Percentiles rank a stretch among this genome's conserved stretches.
These are phyloP conservation scores for Anisodus tanguticus DNA, from an alignment of 257 asterid species.

Conservation along the genomic window DNA sequence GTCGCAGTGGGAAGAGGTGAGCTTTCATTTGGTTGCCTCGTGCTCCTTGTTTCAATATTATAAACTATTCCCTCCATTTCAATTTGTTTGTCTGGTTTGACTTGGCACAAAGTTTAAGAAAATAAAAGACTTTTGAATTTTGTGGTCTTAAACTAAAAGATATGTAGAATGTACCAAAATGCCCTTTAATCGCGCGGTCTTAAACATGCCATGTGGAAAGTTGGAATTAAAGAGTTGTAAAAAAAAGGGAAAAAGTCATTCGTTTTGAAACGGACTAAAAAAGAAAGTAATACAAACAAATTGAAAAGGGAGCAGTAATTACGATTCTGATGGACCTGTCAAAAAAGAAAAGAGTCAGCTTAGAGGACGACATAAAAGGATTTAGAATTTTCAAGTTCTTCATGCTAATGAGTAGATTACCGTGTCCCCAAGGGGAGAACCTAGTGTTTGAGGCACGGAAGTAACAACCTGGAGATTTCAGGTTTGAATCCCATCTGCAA, in stretches of 20 bases:
- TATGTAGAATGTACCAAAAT: too few species aligned
- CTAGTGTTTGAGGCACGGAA: neutral
- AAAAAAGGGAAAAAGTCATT: too few species aligned
- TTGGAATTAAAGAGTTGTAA: too few species aligned
- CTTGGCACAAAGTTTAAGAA: too few species aligned
- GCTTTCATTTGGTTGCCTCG: neutral
- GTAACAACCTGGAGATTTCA: neutral
- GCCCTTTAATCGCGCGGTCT: too few species aligned
- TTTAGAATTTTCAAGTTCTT: neutral
- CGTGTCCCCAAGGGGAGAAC: neutral
- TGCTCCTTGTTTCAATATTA: neutral
- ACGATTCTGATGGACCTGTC: neutral
- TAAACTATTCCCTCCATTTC: neutral
- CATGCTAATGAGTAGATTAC: neutral
- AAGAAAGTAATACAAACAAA: too few species aligned
- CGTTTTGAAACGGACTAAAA: too few species aligned
- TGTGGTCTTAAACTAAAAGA: too few species aligned
- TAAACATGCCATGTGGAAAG: too few species aligned
- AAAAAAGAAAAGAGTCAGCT: neutral
- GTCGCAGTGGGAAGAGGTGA: neutral
- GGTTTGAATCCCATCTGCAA: neutral
- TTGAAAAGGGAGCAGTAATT: neutral
- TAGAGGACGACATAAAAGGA: neutral
- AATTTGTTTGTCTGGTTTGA: too few species aligned
- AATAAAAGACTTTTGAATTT: too few species aligned